Base-by-base conservation (phyloP, 257 asterid genomes). In the Galeopsis tetrahit region DNA sequence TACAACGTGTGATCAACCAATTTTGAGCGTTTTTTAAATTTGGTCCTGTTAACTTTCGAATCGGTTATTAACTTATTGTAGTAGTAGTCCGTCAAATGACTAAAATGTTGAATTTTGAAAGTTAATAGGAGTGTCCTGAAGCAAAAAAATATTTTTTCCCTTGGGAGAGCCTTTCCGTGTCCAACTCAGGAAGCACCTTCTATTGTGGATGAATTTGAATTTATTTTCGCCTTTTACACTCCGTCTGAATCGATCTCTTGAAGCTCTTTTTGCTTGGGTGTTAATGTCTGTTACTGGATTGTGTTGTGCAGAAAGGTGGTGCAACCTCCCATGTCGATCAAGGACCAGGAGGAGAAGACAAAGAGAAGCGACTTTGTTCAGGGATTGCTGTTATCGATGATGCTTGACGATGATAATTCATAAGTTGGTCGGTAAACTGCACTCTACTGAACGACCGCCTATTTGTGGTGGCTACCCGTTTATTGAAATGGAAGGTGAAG, bases 311-410 rank as follows among this genome's bases (percentile, higher is more conserved):
- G 98, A 71, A 90, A 90, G 75, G 87, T 73, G 53, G 82, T 72
- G 55, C 81, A 85, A 67, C 82, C 94, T 53, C 93, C 96, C 0
- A 74, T 93, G 87, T 93, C 97, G 4, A 61, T 89, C 59, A 82
- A 93, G 80, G 98, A 93, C 62, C 81, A 87, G 78, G 98, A 90
- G 82, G 97, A 93, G 90, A 93, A 86, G 80, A 73, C 88, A 7
- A 86, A 89, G 88, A 85, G 90, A 77, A 83, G 96, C 10, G 77
- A 72, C 71, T 90, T 90, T 32, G 91, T 86, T 66, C 97, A 87
- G 73, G 97, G 95, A 31, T 48, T 90, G 85, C 78, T 93, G 70
- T 69, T 86, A 82, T 93, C 98, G 43, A 75, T 88, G 34, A 82
- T 93, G 78, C 78, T 93, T 49, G 92, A 85, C 46, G 96, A 87